Conservation (phyloP, 2,329 filamentous ascomycete genomes). For the Microsporum canis region DNA sequence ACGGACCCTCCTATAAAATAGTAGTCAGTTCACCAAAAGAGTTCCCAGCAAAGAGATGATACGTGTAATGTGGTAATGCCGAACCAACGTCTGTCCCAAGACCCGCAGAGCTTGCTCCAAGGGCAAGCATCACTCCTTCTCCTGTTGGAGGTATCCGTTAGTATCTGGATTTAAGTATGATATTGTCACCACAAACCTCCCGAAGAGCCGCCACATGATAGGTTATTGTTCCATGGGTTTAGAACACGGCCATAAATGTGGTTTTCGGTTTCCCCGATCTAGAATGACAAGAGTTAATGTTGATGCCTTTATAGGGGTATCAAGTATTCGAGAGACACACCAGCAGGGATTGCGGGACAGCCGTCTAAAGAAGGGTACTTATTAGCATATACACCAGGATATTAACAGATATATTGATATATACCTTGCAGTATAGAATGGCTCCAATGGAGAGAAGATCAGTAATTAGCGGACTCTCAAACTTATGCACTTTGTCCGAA, state of each 20-base stretch:
- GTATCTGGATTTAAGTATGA: not conserved
- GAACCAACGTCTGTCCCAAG: slow-evolving; percentile 45
- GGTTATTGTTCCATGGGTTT: slow-evolving; percentile 46
- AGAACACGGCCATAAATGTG: slow-evolving; percentile 49
- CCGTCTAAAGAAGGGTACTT: slow-evolving; percentile 38
- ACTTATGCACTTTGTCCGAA: slow-evolving; percentile 38
- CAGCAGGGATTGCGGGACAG: slow-evolving; percentile 47
- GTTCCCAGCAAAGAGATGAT: not conserved
- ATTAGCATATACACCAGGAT: not conserved
- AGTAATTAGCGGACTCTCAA: slow-evolving; percentile 48
- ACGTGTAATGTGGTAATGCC: not conserved
- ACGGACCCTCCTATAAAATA: slow-evolving; percentile 41
- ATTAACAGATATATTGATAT: slow-evolving; percentile 23
- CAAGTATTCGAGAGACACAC: slow-evolving; percentile 12
- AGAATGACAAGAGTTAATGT: not conserved
- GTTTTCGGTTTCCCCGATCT: slow-evolving; percentile 47
- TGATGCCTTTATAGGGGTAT: not conserved
- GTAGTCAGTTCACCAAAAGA: not conserved
- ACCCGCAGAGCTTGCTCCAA: slow-evolving; percentile 44
- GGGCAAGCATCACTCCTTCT: slow-evolving; percentile 46
- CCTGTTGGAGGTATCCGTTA: not conserved
- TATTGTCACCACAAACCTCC: slow-evolving; percentile 29
- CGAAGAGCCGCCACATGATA: slow-evolving; percentile 47
- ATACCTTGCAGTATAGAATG: slow-evolving; percentile 45
- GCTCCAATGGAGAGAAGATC: slow-evolving; percentile 45